These are phyloP conservation scores for Smithsoniella earleae DNA, from an alignment of 163 green algal species.

Conservation along the genomic window DNA sequence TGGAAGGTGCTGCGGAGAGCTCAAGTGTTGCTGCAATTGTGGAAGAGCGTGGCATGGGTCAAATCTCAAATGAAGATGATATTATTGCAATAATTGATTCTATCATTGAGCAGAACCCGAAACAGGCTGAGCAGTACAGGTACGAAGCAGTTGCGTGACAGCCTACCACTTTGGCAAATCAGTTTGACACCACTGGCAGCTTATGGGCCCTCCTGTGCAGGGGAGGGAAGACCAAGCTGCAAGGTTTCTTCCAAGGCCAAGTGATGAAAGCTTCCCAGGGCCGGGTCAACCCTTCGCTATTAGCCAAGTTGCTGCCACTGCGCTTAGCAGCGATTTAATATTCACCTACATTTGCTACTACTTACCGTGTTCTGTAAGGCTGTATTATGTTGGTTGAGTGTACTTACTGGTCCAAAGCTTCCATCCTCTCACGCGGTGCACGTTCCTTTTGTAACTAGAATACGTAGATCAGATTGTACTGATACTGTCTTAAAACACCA, in stretches of 20 bases:
- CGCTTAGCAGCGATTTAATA: constrained; percentile 27
- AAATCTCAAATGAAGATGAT: constrained; percentile 48
- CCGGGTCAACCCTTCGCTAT: constrained; percentile 66
- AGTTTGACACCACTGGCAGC: too few relatives aligned
- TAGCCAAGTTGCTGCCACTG: constrained; percentile 64
- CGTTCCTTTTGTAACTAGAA: too few relatives aligned
- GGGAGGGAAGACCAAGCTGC: constrained; percentile 86
- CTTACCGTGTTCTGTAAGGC: too few relatives aligned
- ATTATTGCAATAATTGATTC: constrained; percentile 60
- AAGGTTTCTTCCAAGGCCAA: constrained; percentile 90
- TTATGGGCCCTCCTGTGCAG: not conserved
- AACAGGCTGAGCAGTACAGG: constrained; percentile 81
- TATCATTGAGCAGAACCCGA: constrained; percentile 70
- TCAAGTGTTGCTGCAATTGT: constrained; percentile 56
- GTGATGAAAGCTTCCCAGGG: constrained; percentile 84
- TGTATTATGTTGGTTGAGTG: too few relatives aligned
- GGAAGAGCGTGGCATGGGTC: constrained; percentile 65
- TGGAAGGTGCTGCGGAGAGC: constrained; percentile 45
- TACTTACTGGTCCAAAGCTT: too few relatives aligned
- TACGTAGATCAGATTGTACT: too few relatives aligned
- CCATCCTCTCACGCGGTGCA: too few relatives aligned
- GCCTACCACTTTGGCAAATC: too few relatives aligned
- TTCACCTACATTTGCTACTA: too few relatives aligned
- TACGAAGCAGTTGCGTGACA: too few relatives aligned
- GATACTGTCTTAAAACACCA: too few relatives aligned